Conservation (phyloP, 805 yeast genomes). For the Wickerhamomyces chambardii region DNA sequence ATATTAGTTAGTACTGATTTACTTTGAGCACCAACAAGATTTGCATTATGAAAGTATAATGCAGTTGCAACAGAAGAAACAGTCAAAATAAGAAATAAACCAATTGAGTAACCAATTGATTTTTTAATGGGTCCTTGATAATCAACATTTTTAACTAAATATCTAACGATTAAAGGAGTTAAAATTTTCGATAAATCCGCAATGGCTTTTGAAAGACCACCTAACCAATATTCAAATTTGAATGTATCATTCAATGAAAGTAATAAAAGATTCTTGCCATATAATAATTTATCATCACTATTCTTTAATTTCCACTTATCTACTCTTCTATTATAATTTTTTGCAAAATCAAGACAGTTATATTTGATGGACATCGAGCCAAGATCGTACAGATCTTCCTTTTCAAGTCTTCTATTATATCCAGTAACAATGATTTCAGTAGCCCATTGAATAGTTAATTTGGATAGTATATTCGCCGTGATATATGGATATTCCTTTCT, state of each 20-base stretch:
- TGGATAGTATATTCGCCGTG: neutral
- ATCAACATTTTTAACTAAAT: conserved; percentile 52
- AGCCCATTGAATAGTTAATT: neutral
- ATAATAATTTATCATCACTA: conserved; percentile 5
- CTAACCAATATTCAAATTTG: conserved; percentile 16
- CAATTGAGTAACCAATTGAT: conserved; percentile 57
- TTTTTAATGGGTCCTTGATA: conserved; percentile 22
- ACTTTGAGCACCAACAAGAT: conserved; percentile 58
- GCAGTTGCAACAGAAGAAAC: conserved; percentile 30
- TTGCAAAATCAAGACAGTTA: conserved; percentile 15
- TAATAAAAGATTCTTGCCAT: conserved; percentile 9
- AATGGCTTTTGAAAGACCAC: conserved; percentile 11
- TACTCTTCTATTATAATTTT: conserved; percentile 10
- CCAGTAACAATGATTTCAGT: conserved; percentile 22
- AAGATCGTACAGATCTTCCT: conserved; percentile 37
- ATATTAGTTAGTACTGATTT: conserved; percentile 61
- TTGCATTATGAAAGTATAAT: conserved; percentile 41
- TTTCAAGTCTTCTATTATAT: conserved; percentile 45
- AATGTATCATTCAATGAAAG: conserved; percentile 22
- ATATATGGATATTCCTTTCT: neutral
- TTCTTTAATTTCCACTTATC: conserved; percentile 6
- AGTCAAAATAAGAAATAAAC: conserved; percentile 36
- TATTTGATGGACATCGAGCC: conserved; percentile 23
- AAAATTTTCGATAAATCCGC: conserved; percentile 28
- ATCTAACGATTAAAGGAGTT: conserved; percentile 56